Evolutionary conservation across 768 basidiomycete species (phyloP), one percentile per base, ranked within the genome.

Genomic region (Psilocybe sp.): DNA sequence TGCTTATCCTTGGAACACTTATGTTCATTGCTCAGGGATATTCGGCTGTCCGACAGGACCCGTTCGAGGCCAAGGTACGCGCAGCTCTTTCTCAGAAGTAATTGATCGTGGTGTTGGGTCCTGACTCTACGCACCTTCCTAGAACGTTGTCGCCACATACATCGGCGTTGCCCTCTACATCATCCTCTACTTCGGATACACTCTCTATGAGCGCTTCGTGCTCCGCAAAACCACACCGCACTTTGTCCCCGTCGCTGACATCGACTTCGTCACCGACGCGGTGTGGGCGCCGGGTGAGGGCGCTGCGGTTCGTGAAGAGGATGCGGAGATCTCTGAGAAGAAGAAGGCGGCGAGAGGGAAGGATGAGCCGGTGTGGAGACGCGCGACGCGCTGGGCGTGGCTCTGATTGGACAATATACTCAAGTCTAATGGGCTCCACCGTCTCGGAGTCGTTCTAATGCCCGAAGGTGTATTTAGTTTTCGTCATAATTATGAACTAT

Each of bases 1-100:
- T 82, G 16, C 51, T 85, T 50, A 59, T 78, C 7, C 70, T 83
- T 9, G 76, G 73, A 2, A 65, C 66, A 11, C 55, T 75, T 50
- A 79, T 82, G 76, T 81, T 84, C 56, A 63, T 74, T 23, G 80
- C 78, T 4, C 72, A 82, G 52, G 81, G 80, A 4, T 81, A 80
- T 55, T 66, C 78, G 5, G 70, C 78, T 2, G 73, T 76, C 40
- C 61, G 67, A 31, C 62, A 73, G 44, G 59, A 73, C 32, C 76
- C 76, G 12, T 80, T 79, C 52, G 67, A 68, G 16, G 60, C 67
- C 4, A 62, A 71, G 57, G 80, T 79, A 40, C 23, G 70, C 56
- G 20, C 36, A 12, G 12, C 44, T 19, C 32, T 48, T 28, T 47
- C 32, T 34, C 47, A 46, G 16, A 47, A 43, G 28, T 48, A 20